These are phyloP conservation scores for Xylaria sp. DNA, from an alignment of 2,329 filamentous ascomycete species.

Conservation along the genomic window DNA sequence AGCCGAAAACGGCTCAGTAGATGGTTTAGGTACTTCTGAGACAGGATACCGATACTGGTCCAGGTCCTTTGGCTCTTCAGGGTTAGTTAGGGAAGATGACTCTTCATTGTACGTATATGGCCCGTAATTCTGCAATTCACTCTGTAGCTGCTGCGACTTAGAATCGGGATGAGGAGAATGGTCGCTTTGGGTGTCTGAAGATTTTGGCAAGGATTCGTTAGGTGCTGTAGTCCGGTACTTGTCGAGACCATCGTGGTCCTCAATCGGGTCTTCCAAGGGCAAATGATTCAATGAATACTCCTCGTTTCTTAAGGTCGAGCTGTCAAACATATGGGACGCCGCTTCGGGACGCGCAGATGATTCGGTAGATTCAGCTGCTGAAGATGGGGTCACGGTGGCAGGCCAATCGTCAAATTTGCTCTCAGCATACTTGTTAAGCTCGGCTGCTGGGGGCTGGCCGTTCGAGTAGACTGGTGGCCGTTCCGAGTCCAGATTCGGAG, in stretches of 20 bases:
- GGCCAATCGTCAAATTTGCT: constrained; percentile 47
- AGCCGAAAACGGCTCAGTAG: constrained; percentile 35
- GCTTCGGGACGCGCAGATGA: constrained; percentile 1
- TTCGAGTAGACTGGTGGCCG: constrained; percentile 48
- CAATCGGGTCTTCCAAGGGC: constrained; percentile 43
- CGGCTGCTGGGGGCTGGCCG: constrained; percentile 49
- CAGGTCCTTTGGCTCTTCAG: constrained; percentile 50
- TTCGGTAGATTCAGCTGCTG: neutral
- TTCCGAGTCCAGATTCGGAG: constrained; percentile 35
- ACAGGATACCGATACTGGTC: constrained; percentile 51
- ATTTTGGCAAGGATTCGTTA: constrained; percentile 40
- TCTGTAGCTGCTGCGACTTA: constrained; percentile 43
- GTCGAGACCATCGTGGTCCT: constrained; percentile 51
- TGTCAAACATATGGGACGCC: constrained; percentile 16
- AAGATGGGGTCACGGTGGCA: constrained; percentile 27
- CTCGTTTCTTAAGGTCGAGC: constrained; percentile 41
- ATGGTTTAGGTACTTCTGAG: neutral
- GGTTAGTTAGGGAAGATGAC: constrained; percentile 36
- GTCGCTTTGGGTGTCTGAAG: constrained; percentile 49
- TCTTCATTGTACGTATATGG: constrained; percentile 52
- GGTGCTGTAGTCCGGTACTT: constrained; percentile 46
- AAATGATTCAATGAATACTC: constrained; percentile 50
- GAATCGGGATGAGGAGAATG: constrained; percentile 34
- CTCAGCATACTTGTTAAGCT: constrained; percentile 51
- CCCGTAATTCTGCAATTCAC: constrained; percentile 53